Evolutionary conservation across 2,329 filamentous ascomycete species (phyloP).

Genomic region (Bipolaris sorokiniana): DNA sequence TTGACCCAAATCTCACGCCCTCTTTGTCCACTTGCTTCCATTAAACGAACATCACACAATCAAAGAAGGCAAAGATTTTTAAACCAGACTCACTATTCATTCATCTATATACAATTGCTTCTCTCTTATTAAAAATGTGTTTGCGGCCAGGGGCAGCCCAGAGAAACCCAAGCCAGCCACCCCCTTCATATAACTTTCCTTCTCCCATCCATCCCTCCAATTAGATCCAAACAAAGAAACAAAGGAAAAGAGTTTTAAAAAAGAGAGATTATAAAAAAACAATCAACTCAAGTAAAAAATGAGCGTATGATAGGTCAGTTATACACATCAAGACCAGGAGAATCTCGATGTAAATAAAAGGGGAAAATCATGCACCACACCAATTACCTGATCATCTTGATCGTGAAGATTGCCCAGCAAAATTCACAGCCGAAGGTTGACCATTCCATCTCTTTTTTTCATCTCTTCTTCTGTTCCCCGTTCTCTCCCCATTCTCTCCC

Average conservation of each 20-base stretch:
- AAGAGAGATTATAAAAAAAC: not conserved
- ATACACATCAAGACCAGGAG: not conserved
- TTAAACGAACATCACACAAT: not conserved
- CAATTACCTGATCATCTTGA: too few relatives aligned
- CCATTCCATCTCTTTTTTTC: not conserved
- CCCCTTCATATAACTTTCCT: too few relatives aligned
- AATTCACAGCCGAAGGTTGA: not conserved
- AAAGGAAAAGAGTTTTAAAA: too few relatives aligned
- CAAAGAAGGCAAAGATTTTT: not conserved
- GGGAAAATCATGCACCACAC: not conserved
- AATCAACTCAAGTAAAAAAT: conserved; percentile 10
- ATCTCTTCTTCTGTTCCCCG: too few relatives aligned
- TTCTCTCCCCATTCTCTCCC: too few relatives aligned
- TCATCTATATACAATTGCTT: conserved; percentile 2
- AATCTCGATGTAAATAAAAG: conserved; percentile 1
- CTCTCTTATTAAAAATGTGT: not conserved
- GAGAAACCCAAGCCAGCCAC: too few relatives aligned
- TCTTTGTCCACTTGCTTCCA: too few relatives aligned
- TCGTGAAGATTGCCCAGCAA: too few relatives aligned
- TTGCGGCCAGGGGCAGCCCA: too few relatives aligned
- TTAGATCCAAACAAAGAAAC: conserved; percentile 1
- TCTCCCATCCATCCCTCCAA: conserved; percentile 6
- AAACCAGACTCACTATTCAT: conserved; percentile 6
- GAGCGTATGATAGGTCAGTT: conserved; percentile 14
- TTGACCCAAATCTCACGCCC: too few relatives aligned